These are phyloP conservation scores for Aquilaria yunnanensis DNA, from an alignment of 345 rosid genomes.

Conservation along the genomic window DNA sequence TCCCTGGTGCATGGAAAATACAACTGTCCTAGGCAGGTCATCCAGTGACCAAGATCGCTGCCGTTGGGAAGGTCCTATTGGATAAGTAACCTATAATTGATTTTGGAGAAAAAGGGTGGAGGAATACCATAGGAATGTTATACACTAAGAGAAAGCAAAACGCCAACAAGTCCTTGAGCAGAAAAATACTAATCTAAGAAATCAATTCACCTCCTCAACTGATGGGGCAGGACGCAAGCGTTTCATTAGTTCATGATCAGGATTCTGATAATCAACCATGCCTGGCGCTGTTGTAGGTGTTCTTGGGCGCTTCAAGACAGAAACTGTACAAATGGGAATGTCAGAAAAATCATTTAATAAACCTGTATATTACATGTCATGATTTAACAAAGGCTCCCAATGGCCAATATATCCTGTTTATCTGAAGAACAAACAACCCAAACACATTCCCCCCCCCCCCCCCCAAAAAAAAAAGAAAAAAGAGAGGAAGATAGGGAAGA, in stretches of 20 bases:
- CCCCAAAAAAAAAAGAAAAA: too few species aligned
- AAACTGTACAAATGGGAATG: constrained; percentile 28
- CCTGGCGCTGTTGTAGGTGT: constrained; percentile 63
- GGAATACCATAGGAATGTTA: constrained; percentile 2
- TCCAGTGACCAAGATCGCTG: constrained; percentile 66
- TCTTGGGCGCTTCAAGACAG: constrained; percentile 66
- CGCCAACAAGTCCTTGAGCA: constrained; percentile 11
- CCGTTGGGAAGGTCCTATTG: constrained; percentile 30
- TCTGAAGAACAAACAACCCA: background rate
- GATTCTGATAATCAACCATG: constrained; percentile 74
- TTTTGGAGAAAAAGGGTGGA: constrained; percentile 5
- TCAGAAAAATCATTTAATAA: constrained; percentile 7
- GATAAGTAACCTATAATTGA: constrained; percentile 56
- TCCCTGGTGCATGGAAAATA: constrained; percentile 63
- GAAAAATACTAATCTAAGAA: constrained; percentile 1
- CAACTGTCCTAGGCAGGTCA: constrained; percentile 77
- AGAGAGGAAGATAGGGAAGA: too few species aligned
- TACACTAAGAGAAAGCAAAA: constrained; percentile 12
- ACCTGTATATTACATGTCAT: background rate
- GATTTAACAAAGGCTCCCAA: too few species aligned
- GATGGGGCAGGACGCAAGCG: constrained; percentile 73
- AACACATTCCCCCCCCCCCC: too few species aligned
- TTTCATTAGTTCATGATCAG: constrained; percentile 84
- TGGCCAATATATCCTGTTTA: too few species aligned
- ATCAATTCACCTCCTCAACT: constrained; percentile 61